Evolutionary conservation across 179 eudicot genomes (phyloP).

Genomic region (Silene coronaria): DNA sequence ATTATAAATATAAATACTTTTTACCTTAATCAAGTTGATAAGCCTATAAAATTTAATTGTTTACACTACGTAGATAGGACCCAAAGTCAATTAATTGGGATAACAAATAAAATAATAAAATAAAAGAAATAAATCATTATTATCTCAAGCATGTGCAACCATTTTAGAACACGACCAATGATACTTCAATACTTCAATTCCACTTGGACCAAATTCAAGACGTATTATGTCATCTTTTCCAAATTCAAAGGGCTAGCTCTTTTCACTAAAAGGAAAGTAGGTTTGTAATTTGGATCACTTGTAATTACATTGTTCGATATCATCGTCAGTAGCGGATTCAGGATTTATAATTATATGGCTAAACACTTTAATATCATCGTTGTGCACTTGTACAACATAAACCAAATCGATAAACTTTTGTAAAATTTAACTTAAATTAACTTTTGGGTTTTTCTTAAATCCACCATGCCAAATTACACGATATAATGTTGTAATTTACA

Average conservation of each 20-base stretch:
- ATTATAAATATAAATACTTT: background rate
- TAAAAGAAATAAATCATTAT: conserved; percentile 21
- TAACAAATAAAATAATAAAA: conserved; percentile 14
- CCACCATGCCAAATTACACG: too few species aligned
- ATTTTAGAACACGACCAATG: conserved; percentile 20
- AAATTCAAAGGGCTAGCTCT: conserved; percentile 20
- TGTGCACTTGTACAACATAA: too few species aligned
- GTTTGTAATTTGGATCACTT: background rate
- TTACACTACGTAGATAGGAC: background rate
- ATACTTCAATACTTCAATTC: too few species aligned
- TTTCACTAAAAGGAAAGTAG: background rate
- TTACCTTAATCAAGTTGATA: background rate
- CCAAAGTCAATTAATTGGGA: background rate
- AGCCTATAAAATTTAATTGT: background rate
- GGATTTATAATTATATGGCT: too few species aligned
- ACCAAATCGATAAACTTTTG: too few species aligned
- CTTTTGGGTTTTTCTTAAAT: too few species aligned
- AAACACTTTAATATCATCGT: too few species aligned
- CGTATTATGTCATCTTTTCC: conserved; percentile 30
- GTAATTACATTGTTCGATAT: too few species aligned
- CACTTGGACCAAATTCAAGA: conserved; percentile 27
- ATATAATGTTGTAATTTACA: too few species aligned
- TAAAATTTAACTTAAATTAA: too few species aligned
- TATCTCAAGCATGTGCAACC: conserved; percentile 37
- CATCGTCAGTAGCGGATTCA: too few species aligned